Percentiles rank a stretch among this genome's conserved stretches.
These are phyloP conservation scores for Mortierella sp. DNA, from an alignment of 371 early-diverging fungal species.

Conservation along the genomic window DNA sequence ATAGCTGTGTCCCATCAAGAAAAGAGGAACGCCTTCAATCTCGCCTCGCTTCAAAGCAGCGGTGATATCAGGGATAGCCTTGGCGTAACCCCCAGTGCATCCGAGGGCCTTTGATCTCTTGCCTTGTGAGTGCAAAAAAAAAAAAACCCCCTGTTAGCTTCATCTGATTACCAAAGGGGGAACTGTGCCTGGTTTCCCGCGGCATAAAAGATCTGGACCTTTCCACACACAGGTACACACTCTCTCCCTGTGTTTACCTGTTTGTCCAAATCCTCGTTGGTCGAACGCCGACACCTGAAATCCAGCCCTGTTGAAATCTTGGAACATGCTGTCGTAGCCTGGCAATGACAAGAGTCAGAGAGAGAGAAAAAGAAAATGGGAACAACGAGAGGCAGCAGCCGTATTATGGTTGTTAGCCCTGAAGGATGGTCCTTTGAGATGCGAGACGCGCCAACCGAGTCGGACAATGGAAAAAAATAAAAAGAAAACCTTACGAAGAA, in stretches of 20 bases:
- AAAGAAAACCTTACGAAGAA: conserved; percentile 55
- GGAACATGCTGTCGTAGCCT: conserved; percentile 65
- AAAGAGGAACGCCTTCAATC: conserved; percentile 58
- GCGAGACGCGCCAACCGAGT: too few species aligned
- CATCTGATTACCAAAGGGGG: background rate
- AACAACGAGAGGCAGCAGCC: too few species aligned
- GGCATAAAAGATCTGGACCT: too few species aligned
- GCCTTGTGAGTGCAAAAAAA: conserved; percentile 13
- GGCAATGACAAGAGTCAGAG: background rate
- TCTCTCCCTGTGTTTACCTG: too few species aligned
- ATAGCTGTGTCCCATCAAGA: conserved; percentile 76
- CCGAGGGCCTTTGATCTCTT: conserved; percentile 62
- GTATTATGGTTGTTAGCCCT: too few species aligned
- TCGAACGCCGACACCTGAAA: conserved; percentile 70
- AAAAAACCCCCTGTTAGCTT: background rate
- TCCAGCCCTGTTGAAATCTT: conserved; percentile 61
- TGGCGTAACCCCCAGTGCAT: conserved; percentile 61
- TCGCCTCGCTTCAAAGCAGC: conserved; percentile 59
- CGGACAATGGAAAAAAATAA: too few species aligned
- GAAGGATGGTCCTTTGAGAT: too few species aligned
- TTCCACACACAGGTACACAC: conserved; percentile 18
- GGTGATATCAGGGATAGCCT: conserved; percentile 63
- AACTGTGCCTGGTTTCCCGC: background rate
- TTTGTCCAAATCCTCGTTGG: conserved; percentile 75
- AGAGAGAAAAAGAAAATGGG: too few species aligned